Conservation (phyloP, 2,329 filamentous ascomycete genomes). For the Exophiala lecanii-corni region DNA sequence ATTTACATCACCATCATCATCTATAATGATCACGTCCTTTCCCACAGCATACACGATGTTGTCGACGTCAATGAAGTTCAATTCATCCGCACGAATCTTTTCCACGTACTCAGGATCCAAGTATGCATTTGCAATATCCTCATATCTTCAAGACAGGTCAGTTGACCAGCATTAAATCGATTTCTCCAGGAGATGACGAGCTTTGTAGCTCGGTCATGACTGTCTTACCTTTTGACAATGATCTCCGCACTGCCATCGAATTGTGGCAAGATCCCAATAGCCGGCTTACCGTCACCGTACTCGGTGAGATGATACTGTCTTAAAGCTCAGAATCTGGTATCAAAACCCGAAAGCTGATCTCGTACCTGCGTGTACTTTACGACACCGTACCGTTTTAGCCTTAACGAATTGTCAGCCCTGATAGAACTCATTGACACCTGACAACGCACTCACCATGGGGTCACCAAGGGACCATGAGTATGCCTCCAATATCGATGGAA, state of each 20-base stretch:
- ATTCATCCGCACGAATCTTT: conserved; percentile 10
- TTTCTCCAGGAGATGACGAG: background rate
- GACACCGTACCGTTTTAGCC: conserved; percentile 11
- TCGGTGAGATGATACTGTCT: no score
- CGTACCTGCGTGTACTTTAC: conserved; percentile 6
- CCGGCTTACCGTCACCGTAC: no score
- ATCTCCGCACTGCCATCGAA: conserved; percentile 13
- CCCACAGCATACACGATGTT: conserved; percentile 12
- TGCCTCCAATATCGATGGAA: conserved; percentile 15
- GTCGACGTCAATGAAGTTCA: conserved; percentile 12
- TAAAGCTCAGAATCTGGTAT: no score
- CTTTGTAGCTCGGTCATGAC: background rate
- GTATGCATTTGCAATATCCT: conserved; percentile 12
- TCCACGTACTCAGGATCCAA: conserved; percentile 11
- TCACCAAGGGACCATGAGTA: conserved; percentile 10
- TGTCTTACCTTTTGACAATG: conserved; percentile 7
- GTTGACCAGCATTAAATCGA: background rate
- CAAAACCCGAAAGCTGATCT: no score
- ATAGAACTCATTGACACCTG: background rate
- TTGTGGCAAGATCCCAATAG: conserved; percentile 7
- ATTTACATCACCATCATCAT: no score
- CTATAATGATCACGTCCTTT: conserved; percentile 9
- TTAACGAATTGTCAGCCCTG: background rate
- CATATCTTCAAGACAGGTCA: conserved; percentile 5
- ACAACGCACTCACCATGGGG: conserved; percentile 4